These are phyloP conservation scores for Psilocybe mexicana DNA, from an alignment of 1,284 basidiomycete genomes.

Conservation along the genomic window DNA sequence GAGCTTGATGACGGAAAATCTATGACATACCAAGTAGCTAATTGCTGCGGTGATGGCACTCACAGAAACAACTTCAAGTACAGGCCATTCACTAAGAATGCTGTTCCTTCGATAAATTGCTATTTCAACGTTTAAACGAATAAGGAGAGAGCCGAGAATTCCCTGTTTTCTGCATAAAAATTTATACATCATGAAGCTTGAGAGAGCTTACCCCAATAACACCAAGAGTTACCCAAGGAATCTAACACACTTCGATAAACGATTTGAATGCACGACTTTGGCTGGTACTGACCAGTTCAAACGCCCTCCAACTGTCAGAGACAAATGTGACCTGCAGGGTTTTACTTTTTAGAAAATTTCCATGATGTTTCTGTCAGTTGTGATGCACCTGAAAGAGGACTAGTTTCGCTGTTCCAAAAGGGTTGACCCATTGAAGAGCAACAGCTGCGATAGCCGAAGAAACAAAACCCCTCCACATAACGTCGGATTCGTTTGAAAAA, in stretches of 20 bases:
- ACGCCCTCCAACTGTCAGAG: slow-evolving; percentile 65
- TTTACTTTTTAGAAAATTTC: background rate
- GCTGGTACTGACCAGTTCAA: slow-evolving; percentile 56
- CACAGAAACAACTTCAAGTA: slow-evolving; percentile 62
- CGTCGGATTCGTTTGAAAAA: slow-evolving; percentile 67
- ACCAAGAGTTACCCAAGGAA: slow-evolving; percentile 65
- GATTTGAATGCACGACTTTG: background rate
- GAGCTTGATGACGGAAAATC: background rate
- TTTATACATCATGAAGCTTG: background rate
- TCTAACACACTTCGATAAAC: slow-evolving; percentile 35
- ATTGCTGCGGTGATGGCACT: slow-evolving; percentile 67
- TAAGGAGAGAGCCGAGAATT: slow-evolving; percentile 61
- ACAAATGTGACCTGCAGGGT: slow-evolving; percentile 52
- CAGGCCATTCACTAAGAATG: slow-evolving; percentile 57
- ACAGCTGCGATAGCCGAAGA: slow-evolving; percentile 73
- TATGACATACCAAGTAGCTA: slow-evolving; percentile 56
- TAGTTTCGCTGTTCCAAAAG: slow-evolving; percentile 74
- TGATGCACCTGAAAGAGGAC: slow-evolving; percentile 61
- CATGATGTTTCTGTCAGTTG: background rate
- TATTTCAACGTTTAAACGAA: slow-evolving; percentile 63
- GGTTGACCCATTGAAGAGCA: slow-evolving; percentile 70
- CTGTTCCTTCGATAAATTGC: slow-evolving; percentile 63
- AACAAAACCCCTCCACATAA: slow-evolving; percentile 78
- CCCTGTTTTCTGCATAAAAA: slow-evolving; percentile 43
- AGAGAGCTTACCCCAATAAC: slow-evolving; percentile 52